Evolutionary conservation across 1,139 yeast genomes (phyloP).

Genomic region (Komagataea norvegica): DNA sequence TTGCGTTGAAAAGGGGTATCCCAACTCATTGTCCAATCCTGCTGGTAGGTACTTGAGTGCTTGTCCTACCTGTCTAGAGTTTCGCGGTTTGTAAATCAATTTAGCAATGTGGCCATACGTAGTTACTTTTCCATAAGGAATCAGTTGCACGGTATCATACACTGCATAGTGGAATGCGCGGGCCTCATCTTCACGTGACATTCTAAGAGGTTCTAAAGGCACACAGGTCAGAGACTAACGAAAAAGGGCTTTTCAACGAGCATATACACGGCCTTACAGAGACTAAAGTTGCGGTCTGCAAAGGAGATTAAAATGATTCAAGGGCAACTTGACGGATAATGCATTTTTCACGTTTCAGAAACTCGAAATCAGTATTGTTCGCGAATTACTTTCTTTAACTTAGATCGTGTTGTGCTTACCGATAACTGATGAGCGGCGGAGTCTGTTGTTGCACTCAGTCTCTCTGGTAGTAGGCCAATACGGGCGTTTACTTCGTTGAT

Average conservation of each 20-base stretch:
- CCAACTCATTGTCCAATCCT: slow-evolving; percentile 8
- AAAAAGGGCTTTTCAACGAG: slow-evolving; percentile 7
- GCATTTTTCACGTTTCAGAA: too few relatives aligned
- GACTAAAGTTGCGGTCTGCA: background rate
- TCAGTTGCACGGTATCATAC: slow-evolving; percentile 45
- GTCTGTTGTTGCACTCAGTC: too few relatives aligned
- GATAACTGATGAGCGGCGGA: too few relatives aligned
- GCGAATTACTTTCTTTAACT: background rate
- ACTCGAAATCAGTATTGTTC: too few relatives aligned
- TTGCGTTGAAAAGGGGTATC: slow-evolving; percentile 26
- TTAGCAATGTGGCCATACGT: slow-evolving; percentile 71
- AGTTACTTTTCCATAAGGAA: slow-evolving; percentile 66
- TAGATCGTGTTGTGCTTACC: slow-evolving; percentile 5
- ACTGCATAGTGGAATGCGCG: slow-evolving; percentile 59
- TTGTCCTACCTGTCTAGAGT: slow-evolving; percentile 71
- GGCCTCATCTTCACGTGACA: slow-evolving; percentile 39
- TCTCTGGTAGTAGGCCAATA: too few relatives aligned
- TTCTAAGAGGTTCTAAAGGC: slow-evolving; percentile 1
- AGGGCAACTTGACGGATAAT: too few relatives aligned
- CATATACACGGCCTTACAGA: slow-evolving; percentile 3
- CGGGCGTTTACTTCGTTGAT: too few relatives aligned
- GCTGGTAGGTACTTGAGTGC: slow-evolving; percentile 51
- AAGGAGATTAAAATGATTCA: too few relatives aligned
- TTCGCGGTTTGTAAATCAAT: slow-evolving; percentile 54
- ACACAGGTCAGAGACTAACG: background rate